These are phyloP conservation scores for Nemania bipapillata DNA, from an alignment of 2,329 filamentous ascomycete genomes.

Conservation along the genomic window DNA sequence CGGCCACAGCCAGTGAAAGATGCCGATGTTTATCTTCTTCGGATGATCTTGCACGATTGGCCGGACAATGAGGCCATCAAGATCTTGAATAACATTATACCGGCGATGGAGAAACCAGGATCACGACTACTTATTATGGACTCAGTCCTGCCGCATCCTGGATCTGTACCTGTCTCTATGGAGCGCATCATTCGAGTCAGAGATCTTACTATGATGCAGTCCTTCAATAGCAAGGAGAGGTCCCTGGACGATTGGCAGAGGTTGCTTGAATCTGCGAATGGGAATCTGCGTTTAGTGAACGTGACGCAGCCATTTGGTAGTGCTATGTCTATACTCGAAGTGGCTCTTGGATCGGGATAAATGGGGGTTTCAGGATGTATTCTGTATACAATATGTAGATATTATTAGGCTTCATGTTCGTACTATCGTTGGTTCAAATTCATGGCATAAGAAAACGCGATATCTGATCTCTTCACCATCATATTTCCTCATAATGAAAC, in stretches of 20 bases:
- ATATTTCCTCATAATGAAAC: background rate
- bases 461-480: background rate
- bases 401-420: background rate
- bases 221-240: conserved; percentile 16
- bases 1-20: background rate
- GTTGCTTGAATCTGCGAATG: background rate
- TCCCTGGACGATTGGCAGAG: background rate
- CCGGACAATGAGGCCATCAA: conserved; percentile 2
- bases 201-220: conserved; percentile 9
- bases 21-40: conserved; percentile 1
- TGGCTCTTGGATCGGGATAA: background rate
- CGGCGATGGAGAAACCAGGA: background rate
- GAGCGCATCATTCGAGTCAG: background rate
- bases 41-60: conserved; percentile 10
- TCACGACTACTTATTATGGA: conserved; percentile 4
- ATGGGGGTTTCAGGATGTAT: background rate
- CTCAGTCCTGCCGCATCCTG: background rate
- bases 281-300: background rate
- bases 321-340: conserved; percentile 10
- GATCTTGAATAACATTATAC: conserved; percentile 1
- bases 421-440: background rate
- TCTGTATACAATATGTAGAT: background rate
- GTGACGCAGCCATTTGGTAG: conserved; percentile 3
- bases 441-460: background rate
- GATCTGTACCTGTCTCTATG: background rate